These are phyloP conservation scores for Citrus mangshanensis DNA, from an alignment of 345 rosid genomes.

Conservation along the genomic window DNA sequence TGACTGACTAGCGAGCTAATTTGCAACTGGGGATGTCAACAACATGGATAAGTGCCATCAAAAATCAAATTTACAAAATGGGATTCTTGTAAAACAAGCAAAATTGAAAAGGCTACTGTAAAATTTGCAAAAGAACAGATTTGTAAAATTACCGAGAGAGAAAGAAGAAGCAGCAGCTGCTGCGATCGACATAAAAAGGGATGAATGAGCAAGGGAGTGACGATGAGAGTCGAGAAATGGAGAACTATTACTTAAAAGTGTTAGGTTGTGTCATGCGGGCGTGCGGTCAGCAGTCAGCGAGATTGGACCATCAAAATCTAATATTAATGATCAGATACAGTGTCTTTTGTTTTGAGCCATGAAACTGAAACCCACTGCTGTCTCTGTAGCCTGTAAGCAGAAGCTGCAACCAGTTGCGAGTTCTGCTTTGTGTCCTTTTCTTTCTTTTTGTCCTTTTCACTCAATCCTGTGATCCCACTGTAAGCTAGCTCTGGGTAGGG, in stretches of 20 bases:
- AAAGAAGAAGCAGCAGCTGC: conserved; percentile 69
- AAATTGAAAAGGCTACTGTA: not conserved
- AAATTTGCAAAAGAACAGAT: not conserved
- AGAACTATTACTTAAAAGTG: not conserved
- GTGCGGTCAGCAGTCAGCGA: not conserved
- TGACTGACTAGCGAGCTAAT: not conserved
- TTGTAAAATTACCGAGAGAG: conserved; percentile 40
- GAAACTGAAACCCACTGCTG: not conserved
- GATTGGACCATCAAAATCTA: not conserved
- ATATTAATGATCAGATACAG: not conserved
- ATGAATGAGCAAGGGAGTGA: not conserved
- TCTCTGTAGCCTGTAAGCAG: not conserved
- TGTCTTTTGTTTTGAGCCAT: not conserved
- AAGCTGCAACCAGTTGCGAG: not conserved
- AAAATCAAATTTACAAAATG: not conserved
- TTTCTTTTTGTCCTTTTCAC: not conserved
- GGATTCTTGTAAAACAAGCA: not conserved
- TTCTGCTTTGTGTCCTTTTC: not conserved
- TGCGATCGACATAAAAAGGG: conserved; percentile 64
- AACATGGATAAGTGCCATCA: not conserved
- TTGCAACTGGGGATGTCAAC: not conserved
- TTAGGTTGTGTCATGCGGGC: not conserved
- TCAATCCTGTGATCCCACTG: too few species aligned
- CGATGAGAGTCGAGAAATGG: not conserved
- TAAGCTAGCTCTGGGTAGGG: too few species aligned